These are phyloP conservation scores for Cladosporium sp. DNA, from an alignment of 2,329 filamentous ascomycete species.

Conservation along the genomic window DNA sequence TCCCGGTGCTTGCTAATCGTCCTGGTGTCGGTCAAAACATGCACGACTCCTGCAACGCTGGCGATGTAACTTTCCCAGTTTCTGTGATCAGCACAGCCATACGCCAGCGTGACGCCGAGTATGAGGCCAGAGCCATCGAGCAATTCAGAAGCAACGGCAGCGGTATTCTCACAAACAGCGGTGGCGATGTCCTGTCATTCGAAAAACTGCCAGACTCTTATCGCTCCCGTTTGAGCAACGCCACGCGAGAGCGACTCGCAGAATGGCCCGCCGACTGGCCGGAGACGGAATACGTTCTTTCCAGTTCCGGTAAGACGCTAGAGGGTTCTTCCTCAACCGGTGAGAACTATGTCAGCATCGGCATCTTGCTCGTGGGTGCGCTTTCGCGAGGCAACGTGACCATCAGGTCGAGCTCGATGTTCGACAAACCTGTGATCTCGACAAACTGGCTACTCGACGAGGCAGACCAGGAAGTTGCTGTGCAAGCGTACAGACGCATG, in stretches of 20 bases:
- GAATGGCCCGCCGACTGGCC: constrained; percentile 21
- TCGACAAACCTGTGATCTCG: constrained; percentile 29
- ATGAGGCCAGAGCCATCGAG: not conserved
- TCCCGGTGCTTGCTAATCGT: constrained; percentile 43
- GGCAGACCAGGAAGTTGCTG: constrained; percentile 12
- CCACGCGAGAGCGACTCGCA: constrained; percentile 10
- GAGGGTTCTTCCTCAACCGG: not conserved
- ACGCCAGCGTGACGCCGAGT: not conserved
- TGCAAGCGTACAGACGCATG: constrained; percentile 22
- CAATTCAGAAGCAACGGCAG: constrained; percentile 11
- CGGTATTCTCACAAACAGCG: constrained; percentile 16
- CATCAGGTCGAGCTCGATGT: constrained; percentile 18
- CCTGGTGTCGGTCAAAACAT: constrained; percentile 51
- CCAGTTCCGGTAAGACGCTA: not conserved
- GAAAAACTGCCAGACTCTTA: constrained; percentile 20
- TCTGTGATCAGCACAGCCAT: constrained; percentile 7
- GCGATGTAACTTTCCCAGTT: constrained; percentile 12
- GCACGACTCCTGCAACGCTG: constrained; percentile 35
- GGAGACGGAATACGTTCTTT: constrained; percentile 18
- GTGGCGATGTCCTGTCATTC: constrained; percentile 19
- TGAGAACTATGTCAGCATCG: constrained; percentile 19
- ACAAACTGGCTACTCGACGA: constrained; percentile 27
- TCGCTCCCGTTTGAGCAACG: constrained; percentile 9
- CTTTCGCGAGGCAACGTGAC: constrained; percentile 23
- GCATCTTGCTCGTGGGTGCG: constrained; percentile 23